A percentile compares a stretch with the other conserved stretches of the same genome.
Conservation (phyloP, 2,329 filamentous ascomycete species). For the Plenodomus lindquistii region DNA sequence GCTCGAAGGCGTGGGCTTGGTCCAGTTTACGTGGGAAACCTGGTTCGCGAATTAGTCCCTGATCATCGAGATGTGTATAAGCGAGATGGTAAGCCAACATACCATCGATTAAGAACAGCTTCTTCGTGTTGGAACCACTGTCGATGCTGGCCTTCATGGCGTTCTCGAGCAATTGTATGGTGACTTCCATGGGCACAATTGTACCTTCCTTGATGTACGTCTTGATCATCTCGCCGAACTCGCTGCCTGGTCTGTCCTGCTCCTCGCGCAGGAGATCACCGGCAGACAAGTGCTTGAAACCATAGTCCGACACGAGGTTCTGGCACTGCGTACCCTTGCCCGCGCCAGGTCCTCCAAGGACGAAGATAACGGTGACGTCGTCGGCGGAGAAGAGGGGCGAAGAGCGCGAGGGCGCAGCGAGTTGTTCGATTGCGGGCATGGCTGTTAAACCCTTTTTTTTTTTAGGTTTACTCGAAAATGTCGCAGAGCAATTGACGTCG, state of each 20-base stretch:
- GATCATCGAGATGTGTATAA: background rate
- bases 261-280: constrained; percentile 93
- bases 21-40: constrained; percentile 97
- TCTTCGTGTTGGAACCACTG: constrained; percentile 54
- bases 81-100: constrained; percentile 4
- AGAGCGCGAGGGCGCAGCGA: constrained; percentile 51
- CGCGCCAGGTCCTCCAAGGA: constrained; percentile 91
- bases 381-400: constrained; percentile 73
- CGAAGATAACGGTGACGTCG: constrained; percentile 90
- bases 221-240: constrained; percentile 93
- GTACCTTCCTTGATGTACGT: constrained; percentile 90
- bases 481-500: constrained; percentile 1
- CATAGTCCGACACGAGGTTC: constrained; percentile 82
- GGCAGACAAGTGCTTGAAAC: constrained; percentile 90
- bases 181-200: constrained; percentile 99
- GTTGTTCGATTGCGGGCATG: constrained; percentile 47
- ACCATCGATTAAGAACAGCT: constrained; percentile 74
- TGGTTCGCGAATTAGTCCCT: constrained; percentile 14
- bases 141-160: constrained; percentile 77
- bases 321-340: constrained; percentile 97
- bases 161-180: constrained; percentile 89
- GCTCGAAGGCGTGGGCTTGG: constrained; percentile 92
- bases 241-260: constrained; percentile 80
- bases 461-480: constrained; percentile 5
- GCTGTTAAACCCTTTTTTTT: background rate